Conservation (phyloP, 345 rosid genomes). For the Lumnitzera littorea region DNA sequence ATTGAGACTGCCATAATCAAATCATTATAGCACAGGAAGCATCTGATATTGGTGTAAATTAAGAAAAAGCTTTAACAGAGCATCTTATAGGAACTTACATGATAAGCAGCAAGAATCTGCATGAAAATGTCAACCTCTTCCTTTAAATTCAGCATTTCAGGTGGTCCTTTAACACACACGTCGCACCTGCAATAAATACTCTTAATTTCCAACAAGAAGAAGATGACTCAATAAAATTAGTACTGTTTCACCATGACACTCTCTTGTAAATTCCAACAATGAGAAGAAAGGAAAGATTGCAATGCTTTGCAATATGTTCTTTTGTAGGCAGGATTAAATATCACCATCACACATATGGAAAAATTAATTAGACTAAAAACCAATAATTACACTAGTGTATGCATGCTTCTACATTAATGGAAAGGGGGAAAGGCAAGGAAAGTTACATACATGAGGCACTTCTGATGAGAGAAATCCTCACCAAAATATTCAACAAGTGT, state of each 20-base stretch:
- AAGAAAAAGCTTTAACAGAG: neutral
- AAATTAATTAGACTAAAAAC: neutral
- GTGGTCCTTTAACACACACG: constrained; percentile 64
- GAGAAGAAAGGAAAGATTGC: too few relatives aligned
- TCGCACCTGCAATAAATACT: constrained; percentile 54
- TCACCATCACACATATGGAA: too few relatives aligned
- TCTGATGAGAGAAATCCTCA: constrained; percentile 48
- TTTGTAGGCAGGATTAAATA: too few relatives aligned
- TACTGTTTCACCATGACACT: too few relatives aligned
- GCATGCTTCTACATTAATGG: neutral
- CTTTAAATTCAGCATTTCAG: constrained; percentile 49
- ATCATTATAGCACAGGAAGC: neutral
- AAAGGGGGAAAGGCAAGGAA: neutral
- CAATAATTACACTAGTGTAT: neutral
- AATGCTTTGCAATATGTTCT: too few relatives aligned
- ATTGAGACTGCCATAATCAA: too few relatives aligned
- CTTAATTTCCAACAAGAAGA: neutral
- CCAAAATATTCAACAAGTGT: constrained; percentile 77
- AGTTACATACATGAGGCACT: constrained; percentile 57
- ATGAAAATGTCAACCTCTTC: constrained; percentile 63
- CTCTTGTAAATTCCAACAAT: too few relatives aligned
- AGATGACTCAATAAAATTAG: neutral
- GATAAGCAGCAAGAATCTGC: constrained; percentile 55
- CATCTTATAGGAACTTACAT: constrained; percentile 24
- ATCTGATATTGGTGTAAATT: neutral